Evolutionary conservation across 2,329 filamentous ascomycete species (phyloP), one percentile per base, ranked within the genome.

Genomic region (Hymenoscyphus infarciens): DNA sequence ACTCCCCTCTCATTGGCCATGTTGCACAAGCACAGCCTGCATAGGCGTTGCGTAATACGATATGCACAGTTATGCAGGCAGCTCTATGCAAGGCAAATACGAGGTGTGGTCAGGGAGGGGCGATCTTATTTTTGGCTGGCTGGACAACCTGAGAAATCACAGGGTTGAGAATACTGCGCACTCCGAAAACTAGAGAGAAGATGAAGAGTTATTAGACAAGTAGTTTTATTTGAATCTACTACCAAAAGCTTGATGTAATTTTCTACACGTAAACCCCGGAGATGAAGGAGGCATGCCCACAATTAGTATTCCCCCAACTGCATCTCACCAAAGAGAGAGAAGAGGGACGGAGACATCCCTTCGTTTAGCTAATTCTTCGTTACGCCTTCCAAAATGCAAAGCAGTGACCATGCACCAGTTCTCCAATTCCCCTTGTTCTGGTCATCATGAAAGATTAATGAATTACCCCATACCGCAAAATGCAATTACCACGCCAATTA

Each of bases 331-430:
- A 49, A 38, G 19, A 31, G 38, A 63, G 42, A 39, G 38, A 25
- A 22, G n/a, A 49, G 45, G 31, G 29, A 27, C 4, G 25, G 25
- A 56, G 10, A 16, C 39, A n/a, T 53, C 31, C 25, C 42, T 57
- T 42, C 57, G 33, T 56, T 56, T 45, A 49, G 45, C 38, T 11
- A 2, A 39, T 27, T 31, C 25, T 56, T 53, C 61, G 49, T 62
- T 59, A 55, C 61, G 58, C 61, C 61, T 64, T 56, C 62, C 62
- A 53, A 42, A 57, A 57, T 57, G 56, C 56, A 25, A 16, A 57
- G 38, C 45, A 25, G 45, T 52, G 38, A 57, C 38, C n/a, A 19
- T 52, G 60, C 61, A 49, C 56, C 57, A 38, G 5, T 52, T 22
- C 11, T 49, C 33, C 33, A 22, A 3, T 57, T 49, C 42, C 39